Base-by-base conservation (phyloP, 805 yeast genomes). In the Zygosaccharomyces gambellarensis region DNA sequence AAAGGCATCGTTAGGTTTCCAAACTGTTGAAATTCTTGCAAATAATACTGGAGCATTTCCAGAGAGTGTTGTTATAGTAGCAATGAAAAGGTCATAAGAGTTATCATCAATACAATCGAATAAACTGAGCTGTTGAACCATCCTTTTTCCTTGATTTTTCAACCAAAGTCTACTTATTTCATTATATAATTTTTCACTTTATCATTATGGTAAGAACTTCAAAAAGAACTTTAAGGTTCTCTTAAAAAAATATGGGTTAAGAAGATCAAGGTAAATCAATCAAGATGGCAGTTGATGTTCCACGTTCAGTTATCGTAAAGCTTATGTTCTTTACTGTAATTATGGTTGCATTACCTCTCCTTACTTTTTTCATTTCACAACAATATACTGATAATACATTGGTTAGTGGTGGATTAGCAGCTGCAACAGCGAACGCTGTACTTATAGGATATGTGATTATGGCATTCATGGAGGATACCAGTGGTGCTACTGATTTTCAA, bases 321-420 rank as follows among this genome's bases (percentile, higher is more conserved):
- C 77, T 87, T 50, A 75, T 85, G 67, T 74, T 83, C 59, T 86
- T 83, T 74, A 86, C 95, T 11, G 84, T 75, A 5, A 82, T 87
- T 50, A 87, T 87, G 94, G 80, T 87, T 46, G 67, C 78, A 22
- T 74, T 81, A 43, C 95, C 95, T 22, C 60, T 87, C 53, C 46
- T 76, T 25, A 71, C 85, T 1, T 87, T 87, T 66, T 87, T 87
- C 63, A 52, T 69, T 1, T 64, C 75, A 12, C 83, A 80, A 56
- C 75, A 73, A 57, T 49, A 48, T 17, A 57, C 63, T 6, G 44
- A 56, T 14, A 85, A 79, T 59, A 78, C 90, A 1, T 66, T 86
- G 11, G 70, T 83, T 10, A 82, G 88, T 45, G 95, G 95, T 38
- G 94, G 94, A 2, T 61, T 82, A n/a, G 88, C 90, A 32, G 94